A percentile compares a stretch with the other conserved stretches of the same genome.
These are phyloP conservation scores for Lecanicillium sp. DNA, from an alignment of 2,329 filamentous ascomycete genomes.

Conservation along the genomic window DNA sequence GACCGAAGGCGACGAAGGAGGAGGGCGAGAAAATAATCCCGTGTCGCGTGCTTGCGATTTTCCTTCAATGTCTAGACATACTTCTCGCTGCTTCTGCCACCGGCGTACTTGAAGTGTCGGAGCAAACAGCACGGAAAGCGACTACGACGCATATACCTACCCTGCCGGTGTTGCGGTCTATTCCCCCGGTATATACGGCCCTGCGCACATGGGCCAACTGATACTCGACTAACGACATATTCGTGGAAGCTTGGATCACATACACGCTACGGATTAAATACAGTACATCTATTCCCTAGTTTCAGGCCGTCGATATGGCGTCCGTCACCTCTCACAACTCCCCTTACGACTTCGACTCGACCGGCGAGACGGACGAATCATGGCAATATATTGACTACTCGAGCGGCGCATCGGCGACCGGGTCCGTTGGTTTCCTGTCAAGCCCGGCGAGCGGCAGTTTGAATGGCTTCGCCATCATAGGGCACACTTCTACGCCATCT, in stretches of 20 bases:
- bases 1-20: conserved; percentile 4
- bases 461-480: conserved; percentile 41
- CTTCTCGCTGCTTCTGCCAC: conserved; percentile 1
- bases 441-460: conserved; percentile 45
- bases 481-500: conserved; percentile 24
- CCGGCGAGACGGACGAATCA: conserved; percentile 33
- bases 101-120: neutral
- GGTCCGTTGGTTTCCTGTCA: conserved; percentile 36
- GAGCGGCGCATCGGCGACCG: conserved; percentile 24
- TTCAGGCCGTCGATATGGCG: conserved; percentile 18
- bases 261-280: too few species aligned
- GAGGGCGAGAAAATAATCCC: neutral
- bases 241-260: neutral
- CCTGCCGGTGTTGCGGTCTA: too few species aligned
- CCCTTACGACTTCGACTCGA: conserved; percentile 31
- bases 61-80: neutral
- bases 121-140: neutral
- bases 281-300: neutral
- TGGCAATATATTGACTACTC: conserved; percentile 36
- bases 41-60: conserved; percentile 4
- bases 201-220: too few species aligned
- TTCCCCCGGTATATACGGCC: too few species aligned
- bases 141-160: neutral
- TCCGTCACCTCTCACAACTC: conserved; percentile 32
- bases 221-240: neutral